Conservation (phyloP, 192 early-diverging fungal genomes). For the Coemansia sp. region DNA sequence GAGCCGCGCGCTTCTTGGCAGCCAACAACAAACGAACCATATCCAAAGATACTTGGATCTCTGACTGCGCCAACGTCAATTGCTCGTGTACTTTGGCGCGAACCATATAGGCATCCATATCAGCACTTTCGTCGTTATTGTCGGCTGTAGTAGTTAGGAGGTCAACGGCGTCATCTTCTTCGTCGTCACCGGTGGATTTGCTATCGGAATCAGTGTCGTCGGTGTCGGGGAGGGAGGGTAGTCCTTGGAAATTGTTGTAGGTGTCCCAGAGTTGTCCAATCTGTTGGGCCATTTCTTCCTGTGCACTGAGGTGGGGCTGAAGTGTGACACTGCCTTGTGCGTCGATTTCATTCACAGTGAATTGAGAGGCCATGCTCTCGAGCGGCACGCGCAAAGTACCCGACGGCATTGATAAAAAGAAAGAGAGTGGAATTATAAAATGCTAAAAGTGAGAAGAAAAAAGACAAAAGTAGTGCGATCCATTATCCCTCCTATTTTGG, state of each 20-base stretch:
- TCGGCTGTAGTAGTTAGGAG: neutral
- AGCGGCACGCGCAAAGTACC: conserved; percentile 17
- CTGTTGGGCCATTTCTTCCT: conserved; percentile 35
- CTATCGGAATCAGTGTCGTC: neutral
- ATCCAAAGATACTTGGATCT: conserved; percentile 47
- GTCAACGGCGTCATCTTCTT: neutral
- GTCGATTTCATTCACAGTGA: conserved; percentile 30
- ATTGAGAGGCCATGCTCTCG: conserved; percentile 23
- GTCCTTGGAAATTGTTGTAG: conserved; percentile 35
- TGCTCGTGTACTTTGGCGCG: conserved; percentile 36
- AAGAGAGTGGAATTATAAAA: neutral
- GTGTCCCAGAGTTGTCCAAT: conserved; percentile 47
- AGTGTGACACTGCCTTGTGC: conserved; percentile 15
- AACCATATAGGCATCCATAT: conserved; percentile 41
- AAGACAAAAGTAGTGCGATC: neutral
- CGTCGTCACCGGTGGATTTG: neutral
- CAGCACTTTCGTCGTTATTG: neutral
- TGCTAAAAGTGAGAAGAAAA: neutral
- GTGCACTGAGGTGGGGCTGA: conserved; percentile 21
- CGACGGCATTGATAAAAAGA: neutral
- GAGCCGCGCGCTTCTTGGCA: conserved; percentile 28
- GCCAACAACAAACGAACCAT: conserved; percentile 47
- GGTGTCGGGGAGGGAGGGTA: conserved; percentile 5
- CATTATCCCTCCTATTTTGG: no score
- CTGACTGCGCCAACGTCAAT: conserved; percentile 41